A percentile compares a stretch with the other conserved stretches of the same genome.
phyloP scores from a whole-genome alignment of 371 early-diverging fungal species.

The Entomophthora muscae region DNA sequence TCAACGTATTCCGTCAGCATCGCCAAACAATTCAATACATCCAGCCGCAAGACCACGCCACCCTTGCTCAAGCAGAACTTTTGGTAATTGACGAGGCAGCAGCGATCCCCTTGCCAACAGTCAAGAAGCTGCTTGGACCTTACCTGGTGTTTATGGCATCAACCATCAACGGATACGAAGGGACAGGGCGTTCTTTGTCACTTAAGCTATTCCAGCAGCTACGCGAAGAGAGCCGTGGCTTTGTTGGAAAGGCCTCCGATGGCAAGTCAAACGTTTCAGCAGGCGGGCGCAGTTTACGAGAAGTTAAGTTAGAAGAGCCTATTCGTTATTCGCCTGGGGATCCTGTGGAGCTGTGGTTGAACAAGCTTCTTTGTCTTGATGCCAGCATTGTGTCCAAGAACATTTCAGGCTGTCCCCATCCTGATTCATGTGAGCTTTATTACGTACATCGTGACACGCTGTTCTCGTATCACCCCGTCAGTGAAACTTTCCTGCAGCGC shows the following conservation, averaged over 20 bases:
- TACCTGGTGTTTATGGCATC: slow-evolving; percentile 97
- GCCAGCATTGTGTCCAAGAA: slow-evolving; percentile 53
- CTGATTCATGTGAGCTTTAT: slow-evolving; percentile 85
- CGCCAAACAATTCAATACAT: slow-evolving; percentile 98
- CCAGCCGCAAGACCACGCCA: slow-evolving; percentile 83
- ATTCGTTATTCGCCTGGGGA: slow-evolving; percentile 91
- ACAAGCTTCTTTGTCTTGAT: slow-evolving; percentile 86
- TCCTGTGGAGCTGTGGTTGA: slow-evolving; percentile 94
- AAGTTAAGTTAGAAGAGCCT: slow-evolving; percentile 84
- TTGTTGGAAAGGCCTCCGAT: slow-evolving; percentile 30
- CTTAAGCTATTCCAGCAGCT: slow-evolving; percentile 87
- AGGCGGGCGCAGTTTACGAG: slow-evolving; percentile 65
- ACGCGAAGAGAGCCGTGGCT: slow-evolving; percentile 77
- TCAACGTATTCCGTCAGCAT: slow-evolving; percentile 90
- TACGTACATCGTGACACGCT: slow-evolving; percentile 93
- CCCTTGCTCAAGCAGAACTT: slow-evolving; percentile 89
- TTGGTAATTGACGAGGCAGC: slow-evolving; percentile 99
- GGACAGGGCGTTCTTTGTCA: slow-evolving; percentile 95
- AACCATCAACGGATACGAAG: slow-evolving; percentile 99
- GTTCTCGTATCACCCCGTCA: slow-evolving; percentile 88
- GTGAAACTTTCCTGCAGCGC: slow-evolving; percentile 90
- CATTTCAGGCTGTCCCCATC: slow-evolving; percentile 80
- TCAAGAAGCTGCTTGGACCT: slow-evolving; percentile 79
- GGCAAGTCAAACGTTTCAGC: slow-evolving; percentile 20
- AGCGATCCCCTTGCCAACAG: slow-evolving; percentile 91